Evolutionary conservation across 305 asterid genomes (phyloP).

Genomic region (Andrographis paniculata): DNA sequence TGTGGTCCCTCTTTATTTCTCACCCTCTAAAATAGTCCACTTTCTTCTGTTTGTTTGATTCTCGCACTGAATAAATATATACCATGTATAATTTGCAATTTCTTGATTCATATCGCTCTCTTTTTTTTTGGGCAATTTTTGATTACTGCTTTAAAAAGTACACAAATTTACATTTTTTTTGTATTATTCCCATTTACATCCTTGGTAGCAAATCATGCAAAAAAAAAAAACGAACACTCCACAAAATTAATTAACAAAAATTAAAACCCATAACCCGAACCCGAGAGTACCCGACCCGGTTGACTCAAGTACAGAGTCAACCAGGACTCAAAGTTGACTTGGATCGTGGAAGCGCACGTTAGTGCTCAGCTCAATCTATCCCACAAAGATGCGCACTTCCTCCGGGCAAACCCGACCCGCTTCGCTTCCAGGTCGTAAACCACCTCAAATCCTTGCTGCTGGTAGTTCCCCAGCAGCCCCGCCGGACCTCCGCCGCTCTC

Average conservation of each 20-base stretch:
- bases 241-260: no score
- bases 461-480: conserved; percentile 90
- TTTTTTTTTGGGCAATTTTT: no score
- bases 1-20: no score
- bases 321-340: conserved; percentile 5
- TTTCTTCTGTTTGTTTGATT: no score
- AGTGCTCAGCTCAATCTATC: conserved; percentile 36
- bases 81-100: no score
- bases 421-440: conserved; percentile 72
- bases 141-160: not conserved
- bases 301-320: conserved; percentile 5
- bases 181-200: not conserved
- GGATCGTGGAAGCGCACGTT: conserved; percentile 17
- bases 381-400: conserved; percentile 88
- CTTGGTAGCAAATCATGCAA: not conserved
- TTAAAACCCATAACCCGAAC: not conserved
- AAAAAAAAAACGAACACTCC: not conserved
- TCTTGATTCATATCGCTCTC: no score
- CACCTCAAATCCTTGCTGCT: conserved; percentile 96
- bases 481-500: conserved; percentile 80
- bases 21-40: no score
- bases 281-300: conserved; percentile 9
- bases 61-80: no score
- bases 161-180: not conserved
- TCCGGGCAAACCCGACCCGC: conserved; percentile 72